These are phyloP conservation scores for Sporisorium sorghi DNA, from an alignment of 1,284 basidiomycete genomes.

Conservation along the genomic window DNA sequence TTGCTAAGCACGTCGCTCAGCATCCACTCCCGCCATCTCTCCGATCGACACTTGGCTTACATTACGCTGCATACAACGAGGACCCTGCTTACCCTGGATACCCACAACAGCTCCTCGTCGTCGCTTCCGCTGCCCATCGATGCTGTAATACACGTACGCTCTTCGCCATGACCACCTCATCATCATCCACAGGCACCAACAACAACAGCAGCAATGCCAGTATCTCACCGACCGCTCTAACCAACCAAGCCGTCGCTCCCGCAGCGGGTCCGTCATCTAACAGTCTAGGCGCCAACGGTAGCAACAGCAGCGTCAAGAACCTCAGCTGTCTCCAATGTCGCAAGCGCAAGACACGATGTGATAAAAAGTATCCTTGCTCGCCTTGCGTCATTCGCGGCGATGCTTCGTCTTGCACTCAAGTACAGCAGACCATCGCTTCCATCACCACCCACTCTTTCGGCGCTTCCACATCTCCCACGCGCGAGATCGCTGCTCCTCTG, in stretches of 20 bases:
- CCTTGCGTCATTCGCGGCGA: constrained; percentile 49
- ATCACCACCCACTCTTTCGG: constrained; percentile 29
- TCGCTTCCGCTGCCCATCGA: neutral
- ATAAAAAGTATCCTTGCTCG: constrained; percentile 49
- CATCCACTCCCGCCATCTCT: neutral
- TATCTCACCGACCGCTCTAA: constrained; percentile 11
- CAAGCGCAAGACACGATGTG: constrained; percentile 50
- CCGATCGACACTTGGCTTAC: neutral
- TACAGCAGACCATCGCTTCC: constrained; percentile 50
- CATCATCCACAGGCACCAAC: constrained; percentile 6
- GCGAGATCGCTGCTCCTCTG: constrained; percentile 10
- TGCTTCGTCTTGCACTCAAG: constrained; percentile 37
- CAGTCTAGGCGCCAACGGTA: neutral
- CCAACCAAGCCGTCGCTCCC: neutral
- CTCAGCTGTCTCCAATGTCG: constrained; percentile 51
- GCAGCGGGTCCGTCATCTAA: constrained; percentile 5
- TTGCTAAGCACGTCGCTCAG: neutral
- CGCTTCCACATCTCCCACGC: constrained; percentile 23
- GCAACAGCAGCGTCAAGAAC: constrained; percentile 44
- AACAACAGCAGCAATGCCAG: neutral
- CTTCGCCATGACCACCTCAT: constrained; percentile 3
- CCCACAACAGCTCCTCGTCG: neutral
- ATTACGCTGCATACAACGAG: constrained; percentile 7
- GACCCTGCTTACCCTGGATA: neutral
- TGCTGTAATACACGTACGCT: neutral